These are phyloP conservation scores for Rhodotorula sp. DNA, from an alignment of 1,284 basidiomycete species.

Conservation along the genomic window DNA sequence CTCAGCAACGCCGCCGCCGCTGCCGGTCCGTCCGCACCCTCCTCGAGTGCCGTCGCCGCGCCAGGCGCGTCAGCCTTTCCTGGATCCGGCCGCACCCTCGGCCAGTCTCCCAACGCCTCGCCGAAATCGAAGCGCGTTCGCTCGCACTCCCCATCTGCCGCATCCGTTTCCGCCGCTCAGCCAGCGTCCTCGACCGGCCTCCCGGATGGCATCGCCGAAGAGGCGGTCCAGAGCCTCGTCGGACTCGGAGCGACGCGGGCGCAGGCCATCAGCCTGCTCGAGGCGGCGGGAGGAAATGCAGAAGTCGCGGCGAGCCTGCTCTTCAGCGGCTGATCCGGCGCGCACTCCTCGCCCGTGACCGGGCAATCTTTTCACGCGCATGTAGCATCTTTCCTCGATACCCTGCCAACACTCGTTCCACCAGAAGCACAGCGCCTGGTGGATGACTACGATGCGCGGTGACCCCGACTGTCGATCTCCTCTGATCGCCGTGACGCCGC, in stretches of 20 bases:
- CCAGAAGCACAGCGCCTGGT: no score
- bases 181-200: not conserved
- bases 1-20: slow-evolving; percentile 29
- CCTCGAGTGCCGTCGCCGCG: slow-evolving; percentile 6
- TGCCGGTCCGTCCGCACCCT: slow-evolving; percentile 21
- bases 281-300: slow-evolving; percentile 78
- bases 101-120: slow-evolving; percentile 1
- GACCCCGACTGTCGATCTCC: no score
- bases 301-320: slow-evolving; percentile 84
- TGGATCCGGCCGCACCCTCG: slow-evolving; percentile 44
- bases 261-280: slow-evolving; percentile 70
- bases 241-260: slow-evolving; percentile 72
- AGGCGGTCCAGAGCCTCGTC: slow-evolving; percentile 56
- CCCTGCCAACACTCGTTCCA: no score
- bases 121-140: slow-evolving; percentile 10
- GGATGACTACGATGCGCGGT: no score
- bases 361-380: not conserved
- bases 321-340: slow-evolving; percentile 56
- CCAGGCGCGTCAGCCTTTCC: slow-evolving; percentile 42
- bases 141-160: not conserved
- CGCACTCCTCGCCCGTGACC: not conserved
- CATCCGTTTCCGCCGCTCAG: not conserved
- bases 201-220: slow-evolving; percentile 10
- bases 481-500: no score
- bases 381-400: no score